Evolutionary conservation across 73 alveolate genomes (phyloP), one percentile per base, ranked within the genome.

Genomic region (Paramecium biaurelia): DNA sequence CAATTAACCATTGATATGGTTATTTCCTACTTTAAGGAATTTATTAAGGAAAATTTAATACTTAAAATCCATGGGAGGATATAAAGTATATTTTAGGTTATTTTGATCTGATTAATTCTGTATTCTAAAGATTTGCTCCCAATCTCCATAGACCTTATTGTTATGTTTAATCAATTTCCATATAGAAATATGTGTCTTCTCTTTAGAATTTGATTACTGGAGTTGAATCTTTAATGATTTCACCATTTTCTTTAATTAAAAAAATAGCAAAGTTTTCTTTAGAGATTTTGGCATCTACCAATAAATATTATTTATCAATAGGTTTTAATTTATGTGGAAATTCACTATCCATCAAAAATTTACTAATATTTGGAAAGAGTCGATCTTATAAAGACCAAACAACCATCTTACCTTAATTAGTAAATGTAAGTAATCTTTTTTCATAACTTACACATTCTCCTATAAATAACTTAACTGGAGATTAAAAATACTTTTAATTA

Each of bases 371-470:
- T 0, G 90, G 90, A 14, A 79, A 79, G 23, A 30, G 0, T 23
- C 34, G 0, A 79, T 79, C 47, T 20, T 38, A 8, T 7, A 79
- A 24, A 8, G 90, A 38, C 90, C 90, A 79, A 15, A 45, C 70
- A n/a, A 79, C 63, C 74, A 79, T 43, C 24, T 79, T 43, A 21
- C 90, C 90, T 43, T 41, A 14, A 9, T 41, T 24, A 12, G 70
- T 43, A 34, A 42, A 79, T 14, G 76, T 79, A 20, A 79, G 26
- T 79, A 79, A 45, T 24, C 90, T 42, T 41, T 79, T 79, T 34
- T 79, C 90, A 45, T 79, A 79, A 43, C 76, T 79, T 20, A 42
- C 70, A 43, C 90, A 79, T 30, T 79, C 90, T 30, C 90, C 90
- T 26, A 4, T 10, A 47, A 7, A 79, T n/a, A 79, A 34, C 7